These are phyloP conservation scores for Podaxis sp. DNA, from an alignment of 768 basidiomycete species.

Conservation along the genomic window DNA sequence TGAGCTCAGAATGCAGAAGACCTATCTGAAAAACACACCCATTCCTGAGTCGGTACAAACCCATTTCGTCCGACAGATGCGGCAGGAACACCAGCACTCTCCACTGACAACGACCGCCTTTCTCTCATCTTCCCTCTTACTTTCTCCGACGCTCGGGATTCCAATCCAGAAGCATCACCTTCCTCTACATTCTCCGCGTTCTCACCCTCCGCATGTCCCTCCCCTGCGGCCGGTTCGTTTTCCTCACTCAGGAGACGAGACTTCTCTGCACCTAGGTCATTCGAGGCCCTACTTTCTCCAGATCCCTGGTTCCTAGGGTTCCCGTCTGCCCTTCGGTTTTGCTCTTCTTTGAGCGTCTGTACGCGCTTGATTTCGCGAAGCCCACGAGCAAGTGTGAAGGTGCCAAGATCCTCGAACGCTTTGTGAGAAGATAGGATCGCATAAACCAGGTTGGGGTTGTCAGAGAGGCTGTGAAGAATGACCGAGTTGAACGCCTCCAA, in stretches of 20 bases:
- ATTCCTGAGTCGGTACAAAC: slow-evolving; percentile 95
- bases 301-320: slow-evolving; percentile 42
- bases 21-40: slow-evolving; percentile 56
- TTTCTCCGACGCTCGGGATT: slow-evolving; percentile 66
- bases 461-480: slow-evolving; percentile 71
- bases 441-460: slow-evolving; percentile 88
- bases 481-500: slow-evolving; percentile 91
- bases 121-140: slow-evolving; percentile 90
- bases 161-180: slow-evolving; percentile 1
- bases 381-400: slow-evolving; percentile 85
- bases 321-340: slow-evolving; percentile 31
- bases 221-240: slow-evolving; percentile 24
- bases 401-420: slow-evolving; percentile 86
- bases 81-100: slow-evolving; percentile 30
- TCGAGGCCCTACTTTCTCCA: slow-evolving; percentile 33
- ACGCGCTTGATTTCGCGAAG: slow-evolving; percentile 80
- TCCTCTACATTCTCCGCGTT: slow-evolving; percentile 14
- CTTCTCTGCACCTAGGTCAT: slow-evolving; percentile 61
- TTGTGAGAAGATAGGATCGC: slow-evolving; percentile 83
- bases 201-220: slow-evolving; percentile 17
- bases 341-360: slow-evolving; percentile 73
- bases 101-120: slow-evolving; percentile 53
- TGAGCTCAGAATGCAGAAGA: not conserved
- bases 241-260: slow-evolving; percentile 60
- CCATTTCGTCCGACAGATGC: slow-evolving; percentile 83